These are phyloP conservation scores for Arthrinium puccinioides DNA, from an alignment of 2,329 filamentous ascomycete genomes.

Conservation along the genomic window DNA sequence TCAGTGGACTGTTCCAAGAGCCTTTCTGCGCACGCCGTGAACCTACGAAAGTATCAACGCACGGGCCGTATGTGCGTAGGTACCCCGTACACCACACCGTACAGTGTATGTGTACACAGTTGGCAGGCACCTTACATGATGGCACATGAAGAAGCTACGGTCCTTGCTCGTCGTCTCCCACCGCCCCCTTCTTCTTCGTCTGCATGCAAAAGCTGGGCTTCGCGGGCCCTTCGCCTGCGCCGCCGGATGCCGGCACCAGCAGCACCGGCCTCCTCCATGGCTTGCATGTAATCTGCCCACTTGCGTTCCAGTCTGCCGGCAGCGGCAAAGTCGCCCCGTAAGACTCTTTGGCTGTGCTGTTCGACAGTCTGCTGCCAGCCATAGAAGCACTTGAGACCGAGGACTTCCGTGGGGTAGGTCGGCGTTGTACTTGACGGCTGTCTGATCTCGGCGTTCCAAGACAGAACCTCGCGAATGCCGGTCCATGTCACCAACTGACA, in stretches of 20 bases:
- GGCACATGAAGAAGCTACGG: conserved; percentile 45
- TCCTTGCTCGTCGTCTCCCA: conserved; percentile 57
- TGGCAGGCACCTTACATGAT: conserved; percentile 60
- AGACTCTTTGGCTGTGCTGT: conserved; percentile 81
- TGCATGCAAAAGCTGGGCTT: conserved; percentile 73
- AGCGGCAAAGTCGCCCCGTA: conserved; percentile 66
- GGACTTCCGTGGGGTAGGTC: conserved; percentile 69
- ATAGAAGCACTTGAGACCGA: conserved; percentile 88
- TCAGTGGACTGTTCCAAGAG: too few relatives aligned
- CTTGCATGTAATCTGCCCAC: conserved; percentile 93
- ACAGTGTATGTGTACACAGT: too few relatives aligned
- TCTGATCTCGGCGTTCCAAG: conserved; percentile 70
- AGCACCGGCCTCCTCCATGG: conserved; percentile 73
- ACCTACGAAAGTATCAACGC: too few relatives aligned
- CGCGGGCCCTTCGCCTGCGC: conserved; percentile 68
- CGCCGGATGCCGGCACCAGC: conserved; percentile 60
- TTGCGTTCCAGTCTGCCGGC: conserved; percentile 79
- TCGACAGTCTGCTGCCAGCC: conserved; percentile 93
- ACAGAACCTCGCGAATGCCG: conserved; percentile 79
- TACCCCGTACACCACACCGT: too few relatives aligned
- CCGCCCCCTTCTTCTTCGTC: conserved; percentile 67
- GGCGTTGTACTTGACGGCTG: conserved; percentile 34
- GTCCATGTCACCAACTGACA: conserved; percentile 91
- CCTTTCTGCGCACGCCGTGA: too few relatives aligned
- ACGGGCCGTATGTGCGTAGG: too few relatives aligned